Conservation (phyloP, 148 eudicot genomes). For the Camellia japonica region DNA sequence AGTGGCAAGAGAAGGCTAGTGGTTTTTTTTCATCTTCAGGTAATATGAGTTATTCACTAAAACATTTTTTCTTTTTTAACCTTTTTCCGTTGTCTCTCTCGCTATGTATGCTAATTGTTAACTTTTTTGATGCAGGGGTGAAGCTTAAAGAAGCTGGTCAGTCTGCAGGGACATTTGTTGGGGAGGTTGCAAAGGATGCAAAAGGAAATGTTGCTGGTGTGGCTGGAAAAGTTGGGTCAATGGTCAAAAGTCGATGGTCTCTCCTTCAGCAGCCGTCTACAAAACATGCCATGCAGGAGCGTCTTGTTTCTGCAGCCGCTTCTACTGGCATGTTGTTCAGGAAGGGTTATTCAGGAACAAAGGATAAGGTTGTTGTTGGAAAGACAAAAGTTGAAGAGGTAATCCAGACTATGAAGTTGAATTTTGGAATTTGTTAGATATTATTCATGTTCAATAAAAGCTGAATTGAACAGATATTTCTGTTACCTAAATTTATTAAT, state of each 20-base stretch:
- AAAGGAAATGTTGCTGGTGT: constrained; percentile 78
- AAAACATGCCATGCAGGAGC: constrained; percentile 91
- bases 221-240: constrained; percentile 79
- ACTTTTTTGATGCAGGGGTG: constrained; percentile 49
- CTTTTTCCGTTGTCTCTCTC: neutral
- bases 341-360: constrained; percentile 82
- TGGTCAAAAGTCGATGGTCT: constrained; percentile 89
- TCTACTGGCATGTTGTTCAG: constrained; percentile 76
- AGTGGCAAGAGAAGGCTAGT: constrained; percentile 96
- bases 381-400: constrained; percentile 98
- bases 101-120: neutral
- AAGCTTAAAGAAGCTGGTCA: constrained; percentile 93
- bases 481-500: neutral
- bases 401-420: neutral
- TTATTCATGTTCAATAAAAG: neutral
- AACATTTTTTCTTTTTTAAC: neutral
- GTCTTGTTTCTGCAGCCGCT: constrained; percentile 87
- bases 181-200: constrained; percentile 85
- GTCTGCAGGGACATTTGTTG: constrained; percentile 75
- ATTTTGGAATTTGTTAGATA: neutral
- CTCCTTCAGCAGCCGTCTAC: constrained; percentile 87
- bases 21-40: constrained; percentile 89
- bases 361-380: constrained; percentile 84
- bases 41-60: constrained; percentile 15
- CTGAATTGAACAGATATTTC: neutral